Evolutionary conservation across 2,329 filamentous ascomycete genomes (phyloP).

Genomic region (Claviceps pusilla): DNA sequence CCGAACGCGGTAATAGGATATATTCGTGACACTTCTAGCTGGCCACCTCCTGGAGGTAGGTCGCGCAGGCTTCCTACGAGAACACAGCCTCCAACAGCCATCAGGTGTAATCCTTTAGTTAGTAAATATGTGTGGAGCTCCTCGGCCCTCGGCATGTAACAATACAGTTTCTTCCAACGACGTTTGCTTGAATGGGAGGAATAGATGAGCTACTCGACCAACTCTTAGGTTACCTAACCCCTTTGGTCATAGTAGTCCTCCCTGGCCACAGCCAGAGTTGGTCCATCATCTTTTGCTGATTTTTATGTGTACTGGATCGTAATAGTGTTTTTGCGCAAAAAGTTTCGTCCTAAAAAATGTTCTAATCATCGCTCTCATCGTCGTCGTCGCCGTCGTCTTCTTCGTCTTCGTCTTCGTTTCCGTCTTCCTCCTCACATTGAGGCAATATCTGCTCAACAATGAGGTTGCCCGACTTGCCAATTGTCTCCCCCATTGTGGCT

Average conservation of each 20-base stretch:
- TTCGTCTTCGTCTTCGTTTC: constrained; percentile 12
- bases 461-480: constrained; percentile 74
- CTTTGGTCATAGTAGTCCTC: neutral
- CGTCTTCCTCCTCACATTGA: constrained; percentile 22
- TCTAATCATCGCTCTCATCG: constrained; percentile 10
- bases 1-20: too few relatives aligned
- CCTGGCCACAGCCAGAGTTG: too few relatives aligned
- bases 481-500: constrained; percentile 52
- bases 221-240: neutral
- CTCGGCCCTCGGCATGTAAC: neutral
- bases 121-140: neutral
- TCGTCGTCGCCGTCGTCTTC: constrained; percentile 9
- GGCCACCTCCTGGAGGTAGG: too few relatives aligned
- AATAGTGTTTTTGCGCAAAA: neutral
- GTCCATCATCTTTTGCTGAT: too few relatives aligned
- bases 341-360: neutral
- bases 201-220: neutral
- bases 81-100: neutral
- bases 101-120: neutral
- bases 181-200: too few relatives aligned
- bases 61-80: neutral
- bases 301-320: too few relatives aligned
- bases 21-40: too few relatives aligned
- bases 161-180: neutral
- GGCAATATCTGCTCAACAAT: constrained; percentile 56